These are phyloP conservation scores for Hortiboletus flavorubellus DNA, from an alignment of 768 basidiomycete genomes.

Conservation along the genomic window DNA sequence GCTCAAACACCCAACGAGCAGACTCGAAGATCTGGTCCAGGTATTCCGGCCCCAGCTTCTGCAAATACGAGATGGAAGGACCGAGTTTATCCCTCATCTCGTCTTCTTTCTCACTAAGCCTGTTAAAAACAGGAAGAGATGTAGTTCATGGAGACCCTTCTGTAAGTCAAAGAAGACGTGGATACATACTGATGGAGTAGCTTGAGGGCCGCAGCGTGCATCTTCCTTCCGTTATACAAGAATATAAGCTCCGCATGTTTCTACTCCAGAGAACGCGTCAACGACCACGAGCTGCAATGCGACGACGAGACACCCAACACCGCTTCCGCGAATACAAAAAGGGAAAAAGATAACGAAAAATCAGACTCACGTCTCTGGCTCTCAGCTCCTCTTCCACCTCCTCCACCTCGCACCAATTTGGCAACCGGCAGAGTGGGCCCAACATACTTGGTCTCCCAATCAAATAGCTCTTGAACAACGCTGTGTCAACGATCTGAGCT, in stretches of 20 bases:
- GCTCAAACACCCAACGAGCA: conserved; percentile 82
- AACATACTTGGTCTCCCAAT: conserved; percentile 76
- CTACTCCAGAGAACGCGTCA: conserved; percentile 37
- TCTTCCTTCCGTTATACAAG: conserved; percentile 91
- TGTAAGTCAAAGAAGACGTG: not conserved
- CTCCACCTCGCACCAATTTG: conserved; percentile 97
- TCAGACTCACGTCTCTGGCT: conserved; percentile 60
- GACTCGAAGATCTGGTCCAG: conserved; percentile 77
- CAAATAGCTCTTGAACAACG: conserved; percentile 89
- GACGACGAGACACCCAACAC: not conserved
- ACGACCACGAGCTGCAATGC: not conserved
- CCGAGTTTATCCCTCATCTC: conserved; percentile 75
- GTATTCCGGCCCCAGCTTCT: conserved; percentile 83
- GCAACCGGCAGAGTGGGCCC: conserved; percentile 81
- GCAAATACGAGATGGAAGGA: conserved; percentile 87
- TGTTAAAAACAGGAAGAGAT: conserved; percentile 28
- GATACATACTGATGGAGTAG: conserved; percentile 76
- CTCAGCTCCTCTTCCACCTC: conserved; percentile 88
- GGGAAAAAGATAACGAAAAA: not conserved
- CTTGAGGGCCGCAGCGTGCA: conserved; percentile 85
- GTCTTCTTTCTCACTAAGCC: conserved; percentile 73
- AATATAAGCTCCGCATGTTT: conserved; percentile 90
- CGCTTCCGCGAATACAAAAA: not conserved
- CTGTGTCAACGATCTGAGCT: conserved; percentile 94
- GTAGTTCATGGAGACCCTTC: not conserved